Base-by-base conservation (phyloP, 2,329 filamentous ascomycete genomes). In the Fusarium camptoceras region DNA sequence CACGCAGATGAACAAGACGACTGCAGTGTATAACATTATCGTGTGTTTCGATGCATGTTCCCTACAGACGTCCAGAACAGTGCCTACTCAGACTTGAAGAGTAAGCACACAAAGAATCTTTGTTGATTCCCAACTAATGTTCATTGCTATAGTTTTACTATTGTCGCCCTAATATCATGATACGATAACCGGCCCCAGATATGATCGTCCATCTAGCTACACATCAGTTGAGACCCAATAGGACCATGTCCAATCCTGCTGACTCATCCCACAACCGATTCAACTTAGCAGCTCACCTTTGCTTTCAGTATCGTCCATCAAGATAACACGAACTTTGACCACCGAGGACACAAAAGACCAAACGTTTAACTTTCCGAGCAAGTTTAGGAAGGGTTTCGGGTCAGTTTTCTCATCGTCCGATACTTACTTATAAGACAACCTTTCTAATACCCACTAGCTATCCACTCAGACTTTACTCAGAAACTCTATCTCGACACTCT, bases 211-310 rank as follows among this genome's bases (percentile, higher is more conserved):
- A 46, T 56, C 39, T 28, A 54, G 53, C 30, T 49, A 24, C 28
- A 15, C 16, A 58, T 34, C 42, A 43, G 37, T 43, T 39, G 42
- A 49, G 64, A 55, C 37, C 73, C 73, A 75, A 75, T 76, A 22
- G 55, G 56, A 64, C 48, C 30, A 27, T 41, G 27, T 42, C 47
- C 46, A 43, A 61, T 70, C 51, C 34, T 57, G 73, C 73, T 75
- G 69, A 75, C 73, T 75, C 73, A 75, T 75, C 72, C 58, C 63
- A 71, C 55, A 55, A 67, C 48, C 49, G n/a, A 30, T 47, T 50
- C 47, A 31, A 48, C 34, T 34, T 55, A 55, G 46, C 31, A 43
- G 44, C 37, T 27, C 16, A 9, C 49, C 31, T 41, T 51, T 22
- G 18, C 49, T 12, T 25, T n/a, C 34, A 12, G 34, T 37, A 37